phyloP scores from a whole-genome alignment of 2,329 filamentous ascomycete genomes.

The Cercospora sp. region DNA sequence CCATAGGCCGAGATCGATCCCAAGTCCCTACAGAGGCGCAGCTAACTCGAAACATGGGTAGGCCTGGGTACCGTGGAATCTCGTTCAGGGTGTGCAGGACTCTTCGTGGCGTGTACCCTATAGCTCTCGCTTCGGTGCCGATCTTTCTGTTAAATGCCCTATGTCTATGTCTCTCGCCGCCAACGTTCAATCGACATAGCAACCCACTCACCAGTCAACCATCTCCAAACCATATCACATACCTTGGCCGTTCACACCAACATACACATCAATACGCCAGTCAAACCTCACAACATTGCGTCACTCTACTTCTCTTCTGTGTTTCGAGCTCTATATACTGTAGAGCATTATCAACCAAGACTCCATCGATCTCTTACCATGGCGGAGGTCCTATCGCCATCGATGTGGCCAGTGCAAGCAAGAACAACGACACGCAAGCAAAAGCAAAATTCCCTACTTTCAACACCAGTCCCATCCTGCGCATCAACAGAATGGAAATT shows the following conservation, averaged over 20 bases:
- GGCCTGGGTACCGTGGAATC: not conserved
- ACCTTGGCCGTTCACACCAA: not conserved
- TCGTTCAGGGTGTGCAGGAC: not conserved
- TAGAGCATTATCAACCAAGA: constrained; percentile 24
- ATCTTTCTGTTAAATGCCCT: not conserved
- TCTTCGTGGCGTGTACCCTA: not conserved
- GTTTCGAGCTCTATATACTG: not conserved
- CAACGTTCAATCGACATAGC: not conserved
- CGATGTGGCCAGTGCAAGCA: constrained; percentile 18
- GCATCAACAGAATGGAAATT: constrained; percentile 25
- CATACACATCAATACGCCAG: not conserved
- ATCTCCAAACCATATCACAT: not conserved
- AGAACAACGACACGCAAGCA: constrained; percentile 23
- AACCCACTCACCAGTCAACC: not conserved
- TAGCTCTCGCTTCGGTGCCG: not conserved
- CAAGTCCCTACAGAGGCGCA: not conserved
- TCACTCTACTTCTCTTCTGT: not conserved
- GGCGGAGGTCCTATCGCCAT: constrained; percentile 6
- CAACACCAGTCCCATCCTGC: constrained; percentile 20
- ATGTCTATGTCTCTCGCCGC: not conserved
- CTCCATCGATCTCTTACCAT: constrained; percentile 31
- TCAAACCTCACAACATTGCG: not conserved
- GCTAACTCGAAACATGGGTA: not conserved
- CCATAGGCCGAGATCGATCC: not conserved
- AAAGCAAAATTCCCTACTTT: constrained; percentile 20